Percentiles rank a stretch among this genome's conserved stretches.
These are phyloP conservation scores for Rubia peregrina DNA, from an alignment of 305 asterid species.

Conservation along the genomic window DNA sequence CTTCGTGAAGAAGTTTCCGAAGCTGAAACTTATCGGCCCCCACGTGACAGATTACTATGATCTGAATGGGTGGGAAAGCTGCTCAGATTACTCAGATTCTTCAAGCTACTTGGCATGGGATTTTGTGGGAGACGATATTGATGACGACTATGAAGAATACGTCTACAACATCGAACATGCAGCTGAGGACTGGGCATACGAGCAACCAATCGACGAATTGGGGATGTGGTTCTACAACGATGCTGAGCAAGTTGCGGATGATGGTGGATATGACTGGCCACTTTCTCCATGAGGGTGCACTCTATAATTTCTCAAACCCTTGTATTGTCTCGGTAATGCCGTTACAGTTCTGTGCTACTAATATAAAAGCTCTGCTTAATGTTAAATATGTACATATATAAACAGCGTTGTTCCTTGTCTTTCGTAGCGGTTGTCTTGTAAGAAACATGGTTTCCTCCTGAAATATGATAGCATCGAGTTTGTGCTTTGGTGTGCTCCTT, in stretches of 20 bases:
- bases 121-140: conserved; percentile 47
- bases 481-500: background rate
- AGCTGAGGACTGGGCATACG: conserved; percentile 50
- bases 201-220: conserved; percentile 38
- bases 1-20: conserved; percentile 37
- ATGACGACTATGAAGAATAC: conserved; percentile 29
- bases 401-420: background rate
- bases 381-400: conserved; percentile 1
- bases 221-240: conserved; percentile 77
- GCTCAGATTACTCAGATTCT: conserved; percentile 60
- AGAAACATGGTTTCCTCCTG: background rate
- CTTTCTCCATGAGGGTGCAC: conserved; percentile 37
- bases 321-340: background rate
- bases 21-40: conserved; percentile 64
- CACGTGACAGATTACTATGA: conserved; percentile 49
- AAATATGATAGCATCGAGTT: background rate
- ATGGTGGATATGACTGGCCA: conserved; percentile 72
- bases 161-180: conserved; percentile 1
- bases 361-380: background rate
- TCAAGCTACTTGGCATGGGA: conserved; percentile 70
- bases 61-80: conserved; percentile 47
- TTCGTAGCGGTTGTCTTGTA: background rate
- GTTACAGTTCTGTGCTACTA: background rate
- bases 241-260: conserved; percentile 35
- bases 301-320: background rate